phyloP scores from a whole-genome alignment of 164 flowering plant genomes.

The Aristolochia contorta region DNA sequence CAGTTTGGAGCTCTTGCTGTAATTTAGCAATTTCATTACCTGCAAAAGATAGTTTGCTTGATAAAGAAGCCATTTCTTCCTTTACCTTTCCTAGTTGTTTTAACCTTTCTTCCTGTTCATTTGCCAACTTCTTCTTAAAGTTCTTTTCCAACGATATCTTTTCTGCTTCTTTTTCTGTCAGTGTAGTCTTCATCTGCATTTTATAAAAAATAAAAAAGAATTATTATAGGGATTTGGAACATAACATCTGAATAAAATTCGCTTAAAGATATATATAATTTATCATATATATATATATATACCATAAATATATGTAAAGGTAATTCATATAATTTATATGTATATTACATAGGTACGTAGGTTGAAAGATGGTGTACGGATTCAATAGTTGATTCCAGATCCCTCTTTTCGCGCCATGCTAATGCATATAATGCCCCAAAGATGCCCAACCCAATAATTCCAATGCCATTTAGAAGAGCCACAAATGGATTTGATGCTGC shows the following conservation, averaged over 20 bases:
- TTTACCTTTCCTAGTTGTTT: constrained; percentile 21
- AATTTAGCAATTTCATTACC: constrained; percentile 33
- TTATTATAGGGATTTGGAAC: too few species aligned
- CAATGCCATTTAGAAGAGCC: constrained; percentile 60
- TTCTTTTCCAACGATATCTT: constrained; percentile 22
- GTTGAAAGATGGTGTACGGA: constrained; percentile 38
- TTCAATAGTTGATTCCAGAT: constrained; percentile 45
- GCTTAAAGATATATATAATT: not conserved
- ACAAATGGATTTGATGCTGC: constrained; percentile 35
- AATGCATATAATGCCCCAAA: constrained; percentile 71
- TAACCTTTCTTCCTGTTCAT: constrained; percentile 27
- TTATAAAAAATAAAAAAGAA: constrained; percentile 1
- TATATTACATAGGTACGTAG: constrained; percentile 3
- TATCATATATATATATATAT: not conserved
- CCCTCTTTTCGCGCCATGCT: constrained; percentile 46
- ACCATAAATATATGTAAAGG: not conserved
- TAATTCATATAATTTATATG: not conserved
- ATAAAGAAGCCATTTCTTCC: constrained; percentile 30
- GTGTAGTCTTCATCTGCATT: constrained; percentile 46
- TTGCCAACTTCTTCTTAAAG: constrained; percentile 22
- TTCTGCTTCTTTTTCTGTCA: constrained; percentile 44
- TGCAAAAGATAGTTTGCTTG: constrained; percentile 26
- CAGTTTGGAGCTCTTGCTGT: constrained; percentile 47
- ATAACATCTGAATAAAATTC: too few species aligned
- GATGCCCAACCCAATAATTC: constrained; percentile 54